Evolutionary conservation across 257 asterid species (phyloP).

Genomic region (Fraxinus cuspidata): DNA sequence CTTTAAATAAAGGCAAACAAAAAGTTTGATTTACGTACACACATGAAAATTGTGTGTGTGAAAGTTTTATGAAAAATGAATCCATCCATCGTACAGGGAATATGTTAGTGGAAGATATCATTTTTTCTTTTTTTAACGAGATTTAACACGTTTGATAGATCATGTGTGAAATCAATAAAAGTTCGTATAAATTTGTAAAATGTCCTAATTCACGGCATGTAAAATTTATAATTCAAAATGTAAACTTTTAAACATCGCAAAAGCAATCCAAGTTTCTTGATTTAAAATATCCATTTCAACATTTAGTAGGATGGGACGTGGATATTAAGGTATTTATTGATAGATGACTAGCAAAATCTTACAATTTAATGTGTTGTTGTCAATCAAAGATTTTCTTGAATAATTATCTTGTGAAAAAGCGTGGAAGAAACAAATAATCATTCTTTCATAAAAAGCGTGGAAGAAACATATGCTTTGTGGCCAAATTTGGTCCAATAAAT

Average conservation of each 20-base stretch:
- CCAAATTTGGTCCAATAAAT: conserved; percentile 7
- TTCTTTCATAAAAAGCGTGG: conserved; percentile 15
- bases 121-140: too few relatives aligned
- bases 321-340: not conserved
- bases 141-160: too few relatives aligned
- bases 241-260: too few relatives aligned
- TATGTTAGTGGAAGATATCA: too few relatives aligned
- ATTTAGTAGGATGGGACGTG: not conserved
- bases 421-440: conserved; percentile 29
- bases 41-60: too few relatives aligned
- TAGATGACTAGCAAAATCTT: not conserved
- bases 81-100: too few relatives aligned
- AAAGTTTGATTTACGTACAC: too few relatives aligned
- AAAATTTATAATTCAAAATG: not conserved
- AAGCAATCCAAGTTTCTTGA: not conserved
- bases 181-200: too few relatives aligned
- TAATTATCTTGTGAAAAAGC: conserved; percentile 10
- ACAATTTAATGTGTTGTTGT: not conserved
- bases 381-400: not conserved
- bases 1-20: too few relatives aligned
- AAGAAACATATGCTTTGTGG: conserved; percentile 28
- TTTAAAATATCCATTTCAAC: not conserved
- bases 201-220: not conserved
- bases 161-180: too few relatives aligned
- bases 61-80: not conserved